Conservation (phyloP, 768 basidiomycete genomes). For the Cyathus striatus region DNA sequence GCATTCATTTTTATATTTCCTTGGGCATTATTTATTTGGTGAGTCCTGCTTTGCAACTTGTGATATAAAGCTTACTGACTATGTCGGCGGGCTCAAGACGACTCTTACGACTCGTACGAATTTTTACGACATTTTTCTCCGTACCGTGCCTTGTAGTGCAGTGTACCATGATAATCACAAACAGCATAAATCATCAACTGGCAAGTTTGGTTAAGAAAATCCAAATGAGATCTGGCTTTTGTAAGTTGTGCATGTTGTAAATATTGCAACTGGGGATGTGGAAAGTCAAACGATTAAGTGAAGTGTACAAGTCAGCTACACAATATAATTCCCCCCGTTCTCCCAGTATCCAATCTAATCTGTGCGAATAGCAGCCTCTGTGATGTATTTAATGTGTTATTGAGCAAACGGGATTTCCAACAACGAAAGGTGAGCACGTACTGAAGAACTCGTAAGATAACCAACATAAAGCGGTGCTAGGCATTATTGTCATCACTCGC, state of each 20-base stretch:
- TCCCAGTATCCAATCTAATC: too few relatives aligned
- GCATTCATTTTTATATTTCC: background rate
- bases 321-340: too few relatives aligned
- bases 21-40: slow-evolving; percentile 1
- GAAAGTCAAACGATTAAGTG: too few relatives aligned
- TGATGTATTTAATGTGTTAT: background rate
- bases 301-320: too few relatives aligned
- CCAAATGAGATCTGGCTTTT: too few relatives aligned
- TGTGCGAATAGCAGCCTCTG: slow-evolving; percentile 7
- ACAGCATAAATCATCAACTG: too few relatives aligned
- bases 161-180: too few relatives aligned
- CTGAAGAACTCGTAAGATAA: slow-evolving; percentile 98
- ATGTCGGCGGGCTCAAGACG: slow-evolving; percentile 12
- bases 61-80: slow-evolving; percentile 5
- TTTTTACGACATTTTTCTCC: background rate
- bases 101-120: slow-evolving; percentile 15
- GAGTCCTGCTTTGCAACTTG: slow-evolving; percentile 1
- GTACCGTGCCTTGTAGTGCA: background rate
- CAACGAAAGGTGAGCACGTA: slow-evolving; percentile 38
- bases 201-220: too few relatives aligned
- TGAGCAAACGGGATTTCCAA: background rate
- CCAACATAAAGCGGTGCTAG: slow-evolving; percentile 97
- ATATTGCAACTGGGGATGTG: too few relatives aligned
- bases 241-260: too few relatives aligned
- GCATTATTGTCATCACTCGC: slow-evolving; percentile 91